These are phyloP conservation scores for Metarhizium guizhouense DNA, from an alignment of 2,329 filamentous ascomycete species.

Conservation along the genomic window DNA sequence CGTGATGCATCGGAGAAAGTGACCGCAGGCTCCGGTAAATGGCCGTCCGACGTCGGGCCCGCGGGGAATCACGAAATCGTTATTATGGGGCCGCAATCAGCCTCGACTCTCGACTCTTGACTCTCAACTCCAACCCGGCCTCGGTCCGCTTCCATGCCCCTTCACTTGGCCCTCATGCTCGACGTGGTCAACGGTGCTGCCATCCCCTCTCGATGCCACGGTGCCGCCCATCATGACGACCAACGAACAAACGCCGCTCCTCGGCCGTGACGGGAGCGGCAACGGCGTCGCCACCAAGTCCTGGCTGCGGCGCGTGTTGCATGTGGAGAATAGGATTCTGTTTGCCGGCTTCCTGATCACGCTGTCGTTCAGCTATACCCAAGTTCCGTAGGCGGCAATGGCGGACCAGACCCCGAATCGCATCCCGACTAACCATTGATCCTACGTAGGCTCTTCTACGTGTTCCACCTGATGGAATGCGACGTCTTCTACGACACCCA, in stretches of 20 bases:
- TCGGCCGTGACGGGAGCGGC: background rate
- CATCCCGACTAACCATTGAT: too few relatives aligned
- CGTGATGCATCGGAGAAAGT: too few relatives aligned
- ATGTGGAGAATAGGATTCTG: slow-evolving; percentile 38
- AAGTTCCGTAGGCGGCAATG: slow-evolving; percentile 33
- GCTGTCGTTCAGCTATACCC: slow-evolving; percentile 38
- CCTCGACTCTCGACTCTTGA: background rate
- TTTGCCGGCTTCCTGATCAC: slow-evolving; percentile 53
- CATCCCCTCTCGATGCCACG: background rate
- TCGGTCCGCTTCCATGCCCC: background rate
- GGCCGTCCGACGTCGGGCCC: background rate
- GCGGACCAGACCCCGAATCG: background rate
- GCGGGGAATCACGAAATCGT: background rate
- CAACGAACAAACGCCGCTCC: background rate
- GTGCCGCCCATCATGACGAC: background rate
- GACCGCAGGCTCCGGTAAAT: too few relatives aligned
- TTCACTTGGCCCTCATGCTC: background rate
- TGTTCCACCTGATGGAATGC: slow-evolving; percentile 65
- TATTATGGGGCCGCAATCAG: background rate
- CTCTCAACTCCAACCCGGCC: background rate
- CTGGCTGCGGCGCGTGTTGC: slow-evolving; percentile 8
- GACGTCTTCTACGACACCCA: slow-evolving; percentile 57
- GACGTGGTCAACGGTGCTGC: background rate
- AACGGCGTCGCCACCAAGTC: background rate
- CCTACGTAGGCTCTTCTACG: slow-evolving; percentile 41